phyloP scores from a whole-genome alignment of 1,139 yeast genomes.

The Hanseniaspora gamundiae region DNA sequence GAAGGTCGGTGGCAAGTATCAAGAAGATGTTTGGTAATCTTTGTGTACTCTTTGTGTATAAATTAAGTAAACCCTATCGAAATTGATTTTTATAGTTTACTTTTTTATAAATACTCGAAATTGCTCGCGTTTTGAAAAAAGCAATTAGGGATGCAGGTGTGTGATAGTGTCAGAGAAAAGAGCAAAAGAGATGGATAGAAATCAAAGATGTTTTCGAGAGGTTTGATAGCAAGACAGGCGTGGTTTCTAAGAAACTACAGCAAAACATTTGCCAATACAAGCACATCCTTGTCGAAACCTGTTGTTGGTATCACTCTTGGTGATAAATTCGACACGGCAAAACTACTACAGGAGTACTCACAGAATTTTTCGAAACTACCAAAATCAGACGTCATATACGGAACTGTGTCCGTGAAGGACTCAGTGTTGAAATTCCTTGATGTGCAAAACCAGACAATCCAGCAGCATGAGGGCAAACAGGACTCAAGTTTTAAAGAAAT shows the following conservation, averaged over 20 bases:
- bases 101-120: too few species aligned
- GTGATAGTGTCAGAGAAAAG: too few species aligned
- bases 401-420: neutral
- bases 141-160: too few species aligned
- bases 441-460: neutral
- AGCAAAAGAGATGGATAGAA: too few species aligned
- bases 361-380: neutral
- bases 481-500: neutral
- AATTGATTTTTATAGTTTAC: too few species aligned
- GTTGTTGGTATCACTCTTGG: neutral
- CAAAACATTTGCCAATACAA: neutral
- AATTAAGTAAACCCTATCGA: too few species aligned
- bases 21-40: conserved; percentile 89
- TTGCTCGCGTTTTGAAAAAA: too few species aligned
- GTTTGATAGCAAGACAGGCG: neutral
- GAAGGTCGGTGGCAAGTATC: conserved; percentile 80
- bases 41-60: too few species aligned
- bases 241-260: neutral
- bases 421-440: neutral
- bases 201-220: neutral
- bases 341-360: neutral
- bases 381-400: neutral
- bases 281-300: neutral
- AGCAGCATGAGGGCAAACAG: neutral
- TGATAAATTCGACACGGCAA: neutral